Percentiles rank a stretch among this genome's conserved stretches.
Conservation (phyloP, 164 flowering plant species). For the Umbellularia californica region DNA sequence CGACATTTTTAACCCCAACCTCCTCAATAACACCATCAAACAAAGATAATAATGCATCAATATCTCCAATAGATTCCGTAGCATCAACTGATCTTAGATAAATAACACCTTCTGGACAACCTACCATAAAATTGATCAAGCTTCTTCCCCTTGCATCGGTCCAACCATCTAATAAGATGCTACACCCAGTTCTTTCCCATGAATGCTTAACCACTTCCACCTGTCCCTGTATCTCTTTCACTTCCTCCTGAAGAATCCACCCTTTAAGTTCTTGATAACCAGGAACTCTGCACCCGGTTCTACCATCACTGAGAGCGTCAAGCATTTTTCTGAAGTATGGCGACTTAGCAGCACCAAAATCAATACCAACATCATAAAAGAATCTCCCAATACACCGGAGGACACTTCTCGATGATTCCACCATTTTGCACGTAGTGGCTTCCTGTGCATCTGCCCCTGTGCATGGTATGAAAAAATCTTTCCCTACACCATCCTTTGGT, state of each 20-base stretch:
- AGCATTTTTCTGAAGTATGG: constrained; percentile 44
- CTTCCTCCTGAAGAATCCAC: constrained; percentile 40
- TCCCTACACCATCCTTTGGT: not conserved
- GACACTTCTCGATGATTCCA: constrained; percentile 14
- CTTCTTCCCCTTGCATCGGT: constrained; percentile 34
- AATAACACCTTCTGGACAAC: constrained; percentile 51
- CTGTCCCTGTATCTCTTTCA: constrained; percentile 32
- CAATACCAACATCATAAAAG: constrained; percentile 45
- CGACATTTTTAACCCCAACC: constrained; percentile 54
- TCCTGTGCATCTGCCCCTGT: not conserved
- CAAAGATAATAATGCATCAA: constrained; percentile 28
- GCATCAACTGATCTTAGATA: constrained; percentile 47
- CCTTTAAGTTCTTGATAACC: constrained; percentile 44
- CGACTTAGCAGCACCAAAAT: constrained; percentile 32
- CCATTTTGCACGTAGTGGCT: constrained; percentile 3
- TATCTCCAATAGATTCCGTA: constrained; percentile 28
- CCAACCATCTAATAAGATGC: constrained; percentile 69
- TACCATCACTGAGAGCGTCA: constrained; percentile 17
- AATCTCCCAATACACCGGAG: constrained; percentile 46
- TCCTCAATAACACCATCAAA: constrained; percentile 43
- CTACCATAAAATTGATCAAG: constrained; percentile 45
- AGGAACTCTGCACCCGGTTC: constrained; percentile 26
- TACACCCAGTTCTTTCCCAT: constrained; percentile 76
- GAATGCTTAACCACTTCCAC: constrained; percentile 38
- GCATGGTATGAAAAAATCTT: not conserved